Conservation (phyloP, 2,329 filamentous ascomycete genomes). For the Seiridium cupressi region DNA sequence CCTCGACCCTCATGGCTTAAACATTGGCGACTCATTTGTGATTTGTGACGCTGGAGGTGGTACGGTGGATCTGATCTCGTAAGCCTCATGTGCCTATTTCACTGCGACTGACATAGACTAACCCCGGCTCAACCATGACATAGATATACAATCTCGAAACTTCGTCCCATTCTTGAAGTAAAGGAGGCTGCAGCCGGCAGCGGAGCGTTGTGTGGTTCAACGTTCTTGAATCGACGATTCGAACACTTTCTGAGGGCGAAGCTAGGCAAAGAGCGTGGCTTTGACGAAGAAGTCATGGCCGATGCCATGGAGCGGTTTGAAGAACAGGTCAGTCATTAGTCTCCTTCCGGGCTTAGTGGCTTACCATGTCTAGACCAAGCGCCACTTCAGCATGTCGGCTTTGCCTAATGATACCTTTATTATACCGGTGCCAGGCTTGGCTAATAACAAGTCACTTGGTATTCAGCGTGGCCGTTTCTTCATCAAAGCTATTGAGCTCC, state of each 20-base stretch:
- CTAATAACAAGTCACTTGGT: no score
- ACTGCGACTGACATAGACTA: not conserved
- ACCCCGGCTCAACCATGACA: not conserved
- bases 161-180: slow-evolving; percentile 44
- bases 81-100: not conserved
- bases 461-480: slow-evolving; percentile 31
- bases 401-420: slow-evolving; percentile 34
- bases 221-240: slow-evolving; percentile 48
- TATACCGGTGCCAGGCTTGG: slow-evolving; percentile 15
- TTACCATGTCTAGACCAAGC: slow-evolving; percentile 29
- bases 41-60: slow-evolving; percentile 53
- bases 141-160: slow-evolving; percentile 41
- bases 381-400: slow-evolving; percentile 28
- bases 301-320: slow-evolving; percentile 44
- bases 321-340: slow-evolving; percentile 13
- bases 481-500: slow-evolving; percentile 35
- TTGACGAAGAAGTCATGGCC: slow-evolving; percentile 38
- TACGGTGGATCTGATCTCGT: slow-evolving; percentile 43
- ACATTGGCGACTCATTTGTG: slow-evolving; percentile 46
- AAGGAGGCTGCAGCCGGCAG: slow-evolving; percentile 48
- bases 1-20: slow-evolving; percentile 38
- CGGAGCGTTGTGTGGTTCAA: slow-evolving; percentile 48
- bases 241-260: slow-evolving; percentile 41
- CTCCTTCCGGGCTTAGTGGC: no score
- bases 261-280: slow-evolving; percentile 40